A percentile compares a stretch with the other conserved stretches of the same genome.
These are phyloP conservation scores for Colletotrichum sp. DNA, from an alignment of 2,329 filamentous ascomycete genomes.

Conservation along the genomic window DNA sequence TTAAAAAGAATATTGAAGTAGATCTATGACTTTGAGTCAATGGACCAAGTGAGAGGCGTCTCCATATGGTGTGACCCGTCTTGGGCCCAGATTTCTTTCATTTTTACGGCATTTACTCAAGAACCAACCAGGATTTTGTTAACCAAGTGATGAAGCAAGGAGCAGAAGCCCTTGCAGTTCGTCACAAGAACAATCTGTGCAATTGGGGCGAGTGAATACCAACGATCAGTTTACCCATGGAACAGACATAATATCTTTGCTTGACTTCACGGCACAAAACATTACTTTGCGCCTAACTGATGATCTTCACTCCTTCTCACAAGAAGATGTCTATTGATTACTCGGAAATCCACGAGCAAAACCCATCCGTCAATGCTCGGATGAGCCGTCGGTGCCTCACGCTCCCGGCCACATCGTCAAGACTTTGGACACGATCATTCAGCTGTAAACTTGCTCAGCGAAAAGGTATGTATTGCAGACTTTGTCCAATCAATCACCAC, in stretches of 20 bases:
- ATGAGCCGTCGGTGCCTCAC: not conserved
- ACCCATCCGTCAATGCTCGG: not conserved
- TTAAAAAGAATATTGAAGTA: not conserved
- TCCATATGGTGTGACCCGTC: not conserved
- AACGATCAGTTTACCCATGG: not conserved
- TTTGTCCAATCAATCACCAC: no score
- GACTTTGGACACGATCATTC: no score
- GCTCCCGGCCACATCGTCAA: no score
- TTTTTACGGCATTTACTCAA: no score
- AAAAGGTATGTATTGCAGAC: no score
- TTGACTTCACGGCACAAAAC: not conserved
- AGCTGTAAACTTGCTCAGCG: no score
- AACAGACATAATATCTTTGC: not conserved
- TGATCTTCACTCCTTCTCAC: accelerated
- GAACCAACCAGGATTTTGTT: not conserved
- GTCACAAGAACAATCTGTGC: not conserved
- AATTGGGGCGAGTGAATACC: not conserved
- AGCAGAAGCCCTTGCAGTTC: no score
- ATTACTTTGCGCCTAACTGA: not conserved
- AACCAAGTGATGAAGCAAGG: not conserved
- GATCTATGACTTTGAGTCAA: not conserved
- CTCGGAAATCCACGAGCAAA: not conserved
- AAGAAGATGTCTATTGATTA: accelerated
- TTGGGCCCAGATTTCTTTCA: not conserved
- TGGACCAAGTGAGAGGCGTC: not conserved